Percentiles rank a stretch among this genome's conserved stretches.
Evolutionary conservation across 306 rosid species (phyloP).

Genomic region (Acacia crassicarpa): DNA sequence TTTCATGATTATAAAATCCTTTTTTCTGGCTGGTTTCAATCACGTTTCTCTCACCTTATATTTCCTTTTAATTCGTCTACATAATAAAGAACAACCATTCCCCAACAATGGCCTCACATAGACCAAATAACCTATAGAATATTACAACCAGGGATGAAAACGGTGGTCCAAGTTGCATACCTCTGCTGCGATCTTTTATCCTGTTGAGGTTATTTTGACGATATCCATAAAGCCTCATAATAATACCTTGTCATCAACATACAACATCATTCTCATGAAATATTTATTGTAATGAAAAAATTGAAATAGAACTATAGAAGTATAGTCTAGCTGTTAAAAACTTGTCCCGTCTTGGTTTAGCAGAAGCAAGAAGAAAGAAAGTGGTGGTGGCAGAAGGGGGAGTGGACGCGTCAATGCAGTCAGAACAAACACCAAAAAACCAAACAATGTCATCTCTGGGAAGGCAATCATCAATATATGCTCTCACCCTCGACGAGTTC

Average conservation of each 20-base stretch:
- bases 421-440: slow-evolving; percentile 34
- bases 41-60: not conserved
- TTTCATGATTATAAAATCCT: not conserved
- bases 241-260: not conserved
- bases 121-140: not conserved
- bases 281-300: not conserved
- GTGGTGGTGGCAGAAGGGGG: slow-evolving; percentile 56
- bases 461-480: slow-evolving; percentile 78
- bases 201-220: not conserved
- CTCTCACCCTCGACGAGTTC: slow-evolving; percentile 87
- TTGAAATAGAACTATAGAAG: not conserved
- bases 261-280: not conserved
- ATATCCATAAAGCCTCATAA: not conserved
- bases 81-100: too few species aligned
- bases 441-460: slow-evolving; percentile 49
- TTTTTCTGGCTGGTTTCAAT: not conserved
- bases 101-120: not conserved
- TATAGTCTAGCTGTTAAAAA: not conserved
- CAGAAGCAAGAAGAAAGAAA: not conserved
- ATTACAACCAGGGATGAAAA: not conserved
- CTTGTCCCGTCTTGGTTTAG: not conserved
- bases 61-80: not conserved
- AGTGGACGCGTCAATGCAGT: slow-evolving; percentile 42
- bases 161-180: not conserved
- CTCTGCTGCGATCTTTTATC: not conserved